phyloP scores from a whole-genome alignment of 805 yeast genomes.

The Yamadazyma paraphyllophila region DNA sequence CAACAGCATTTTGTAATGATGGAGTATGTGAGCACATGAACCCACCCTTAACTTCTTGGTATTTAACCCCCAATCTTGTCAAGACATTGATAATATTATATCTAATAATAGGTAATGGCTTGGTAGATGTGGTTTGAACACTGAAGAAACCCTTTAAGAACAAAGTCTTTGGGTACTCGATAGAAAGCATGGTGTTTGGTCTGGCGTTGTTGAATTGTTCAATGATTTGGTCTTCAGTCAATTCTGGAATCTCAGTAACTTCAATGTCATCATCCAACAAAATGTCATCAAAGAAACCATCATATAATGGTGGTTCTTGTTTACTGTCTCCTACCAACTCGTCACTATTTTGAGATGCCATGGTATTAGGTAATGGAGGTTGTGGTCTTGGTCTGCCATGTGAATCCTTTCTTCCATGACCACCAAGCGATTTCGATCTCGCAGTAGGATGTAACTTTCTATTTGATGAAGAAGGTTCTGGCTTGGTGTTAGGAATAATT shows the following conservation, averaged over 20 bases:
- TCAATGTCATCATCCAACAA: slow-evolving; percentile 39
- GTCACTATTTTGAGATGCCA: slow-evolving; percentile 46
- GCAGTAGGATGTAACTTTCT: slow-evolving; percentile 72
- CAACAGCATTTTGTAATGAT: slow-evolving; percentile 30
- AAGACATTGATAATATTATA: slow-evolving; percentile 78
- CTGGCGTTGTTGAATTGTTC: slow-evolving; percentile 53
- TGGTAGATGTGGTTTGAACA: slow-evolving; percentile 92
- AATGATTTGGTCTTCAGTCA: slow-evolving; percentile 41
- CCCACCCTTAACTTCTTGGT: slow-evolving; percentile 90
- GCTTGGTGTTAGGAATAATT: slow-evolving; percentile 12
- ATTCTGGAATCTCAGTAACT: slow-evolving; percentile 30
- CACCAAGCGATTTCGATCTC: slow-evolving; percentile 83
- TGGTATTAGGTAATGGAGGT: slow-evolving; percentile 46
- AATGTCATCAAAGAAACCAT: slow-evolving; percentile 59
- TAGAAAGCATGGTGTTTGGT: slow-evolving; percentile 85
- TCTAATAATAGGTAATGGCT: slow-evolving; percentile 84
- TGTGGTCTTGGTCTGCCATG: slow-evolving; percentile 20
- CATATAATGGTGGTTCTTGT: slow-evolving; percentile 21
- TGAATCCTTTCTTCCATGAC: slow-evolving; percentile 66
- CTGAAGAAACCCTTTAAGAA: slow-evolving; percentile 91
- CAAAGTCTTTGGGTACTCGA: slow-evolving; percentile 87
- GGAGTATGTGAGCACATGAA: slow-evolving; percentile 77
- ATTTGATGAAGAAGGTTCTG: slow-evolving; percentile 8
- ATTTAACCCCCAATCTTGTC: slow-evolving; percentile 72
- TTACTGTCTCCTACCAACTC: slow-evolving; percentile 34